Conservation (phyloP, 164 flowering plant genomes). For the Macadamia tetraphylla region DNA sequence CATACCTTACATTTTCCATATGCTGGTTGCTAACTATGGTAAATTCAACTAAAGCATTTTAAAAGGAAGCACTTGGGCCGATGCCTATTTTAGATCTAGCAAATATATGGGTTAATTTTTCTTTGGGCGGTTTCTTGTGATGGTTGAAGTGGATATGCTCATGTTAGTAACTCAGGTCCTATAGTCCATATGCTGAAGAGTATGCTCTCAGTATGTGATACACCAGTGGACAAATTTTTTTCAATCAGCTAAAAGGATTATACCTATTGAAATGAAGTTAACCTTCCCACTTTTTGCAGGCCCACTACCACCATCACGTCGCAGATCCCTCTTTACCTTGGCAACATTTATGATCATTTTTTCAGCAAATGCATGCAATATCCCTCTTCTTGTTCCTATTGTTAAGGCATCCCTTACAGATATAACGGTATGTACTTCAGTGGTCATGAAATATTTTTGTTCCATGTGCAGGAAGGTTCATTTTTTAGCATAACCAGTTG, state of each 20-base stretch:
- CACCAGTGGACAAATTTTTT: too few relatives aligned
- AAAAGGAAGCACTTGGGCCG: neutral
- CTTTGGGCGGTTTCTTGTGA: neutral
- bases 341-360: slow-evolving; percentile 80
- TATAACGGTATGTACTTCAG: slow-evolving; percentile 39
- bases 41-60: neutral
- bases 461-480: neutral
- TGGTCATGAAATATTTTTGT: neutral
- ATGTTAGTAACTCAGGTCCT: neutral
- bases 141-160: neutral
- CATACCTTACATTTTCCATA: too few relatives aligned
- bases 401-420: slow-evolving; percentile 52
- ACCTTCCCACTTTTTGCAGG: slow-evolving; percentile 33
- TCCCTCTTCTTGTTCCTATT: slow-evolving; percentile 41
- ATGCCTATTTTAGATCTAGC: neutral
- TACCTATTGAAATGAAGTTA: neutral
- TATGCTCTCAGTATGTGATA: too few relatives aligned
- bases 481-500: too few relatives aligned
- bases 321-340: slow-evolving; percentile 79
- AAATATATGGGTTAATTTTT: neutral
- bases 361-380: slow-evolving; percentile 65
- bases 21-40: neutral
- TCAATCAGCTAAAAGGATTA: too few relatives aligned
- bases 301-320: slow-evolving; percentile 67
- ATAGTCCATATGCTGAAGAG: neutral